Conservation (phyloP, 441 rosid species). For the Populus hybrid region DNA sequence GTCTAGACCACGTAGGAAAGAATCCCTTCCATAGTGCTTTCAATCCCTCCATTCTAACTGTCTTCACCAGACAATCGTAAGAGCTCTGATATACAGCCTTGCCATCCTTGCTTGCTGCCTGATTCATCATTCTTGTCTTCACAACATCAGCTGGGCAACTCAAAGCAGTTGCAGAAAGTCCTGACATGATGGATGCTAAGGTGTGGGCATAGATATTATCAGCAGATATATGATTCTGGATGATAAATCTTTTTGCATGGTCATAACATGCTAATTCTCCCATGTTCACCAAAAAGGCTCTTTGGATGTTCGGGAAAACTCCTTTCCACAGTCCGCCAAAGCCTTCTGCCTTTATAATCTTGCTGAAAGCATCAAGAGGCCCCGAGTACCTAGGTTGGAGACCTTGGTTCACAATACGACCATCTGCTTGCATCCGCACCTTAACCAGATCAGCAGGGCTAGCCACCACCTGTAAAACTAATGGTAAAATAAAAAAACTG, state of each 20-base stretch:
- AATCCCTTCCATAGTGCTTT: constrained; percentile 87
- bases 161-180: constrained; percentile 69
- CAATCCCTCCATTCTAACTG: constrained; percentile 63
- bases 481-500: constrained; percentile 16
- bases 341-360: constrained; percentile 57
- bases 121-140: constrained; percentile 94
- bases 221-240: constrained; percentile 41
- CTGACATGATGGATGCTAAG: constrained; percentile 75
- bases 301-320: constrained; percentile 74
- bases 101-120: constrained; percentile 31
- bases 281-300: constrained; percentile 92
- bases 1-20: constrained; percentile 90
- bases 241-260: constrained; percentile 71
- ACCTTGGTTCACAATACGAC: constrained; percentile 51
- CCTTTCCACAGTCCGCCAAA: constrained; percentile 82
- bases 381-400: constrained; percentile 65
- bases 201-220: constrained; percentile 84
- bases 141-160: constrained; percentile 93
- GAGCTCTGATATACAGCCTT: constrained; percentile 47
- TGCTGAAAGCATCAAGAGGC: constrained; percentile 56
- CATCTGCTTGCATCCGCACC: constrained; percentile 93
- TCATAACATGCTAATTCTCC: constrained; percentile 90
- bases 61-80: constrained; percentile 78
- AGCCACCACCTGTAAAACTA: constrained; percentile 73
- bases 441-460: constrained; percentile 92